phyloP scores from a whole-genome alignment of 73 alveolate genomes.

The Urostyla sp. region DNA sequence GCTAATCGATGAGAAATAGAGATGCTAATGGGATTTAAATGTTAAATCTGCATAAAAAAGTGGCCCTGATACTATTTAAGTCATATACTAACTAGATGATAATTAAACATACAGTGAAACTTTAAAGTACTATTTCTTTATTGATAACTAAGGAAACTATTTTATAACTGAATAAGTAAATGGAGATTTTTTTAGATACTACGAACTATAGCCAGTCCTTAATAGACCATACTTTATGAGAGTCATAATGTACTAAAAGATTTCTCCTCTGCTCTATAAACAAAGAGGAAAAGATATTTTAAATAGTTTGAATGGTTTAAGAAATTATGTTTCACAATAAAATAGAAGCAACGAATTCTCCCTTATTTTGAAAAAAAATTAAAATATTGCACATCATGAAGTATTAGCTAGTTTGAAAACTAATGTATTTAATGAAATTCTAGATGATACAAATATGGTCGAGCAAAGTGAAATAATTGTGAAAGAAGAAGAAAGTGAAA shows the following conservation, averaged over 20 bases:
- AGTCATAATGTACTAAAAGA: neutral
- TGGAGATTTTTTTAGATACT: constrained; percentile 6
- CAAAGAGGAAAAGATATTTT: constrained; percentile 19
- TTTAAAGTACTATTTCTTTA: neutral
- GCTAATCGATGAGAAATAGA: constrained; percentile 13
- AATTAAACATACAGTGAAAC: neutral
- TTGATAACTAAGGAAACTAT: neutral
- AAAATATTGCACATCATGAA: constrained; percentile 15
- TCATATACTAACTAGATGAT: neutral
- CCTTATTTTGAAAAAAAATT: neutral
- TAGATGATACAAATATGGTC: constrained; percentile 2
- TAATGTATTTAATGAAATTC: constrained; percentile 8
- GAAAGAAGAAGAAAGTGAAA: constrained; percentile 20
- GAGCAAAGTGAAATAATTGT: constrained; percentile 24
- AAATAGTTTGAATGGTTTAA: neutral
- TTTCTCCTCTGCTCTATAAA: neutral
- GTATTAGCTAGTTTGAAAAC: constrained; percentile 26
- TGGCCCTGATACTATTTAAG: neutral
- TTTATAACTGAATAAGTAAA: neutral
- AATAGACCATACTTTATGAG: constrained; percentile 41
- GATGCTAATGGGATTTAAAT: constrained; percentile 14
- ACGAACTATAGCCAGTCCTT: constrained; percentile 16
- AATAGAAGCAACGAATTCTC: neutral
- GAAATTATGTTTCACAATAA: constrained; percentile 15
- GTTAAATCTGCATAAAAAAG: neutral